Conservation (phyloP, 108 stramenopile species). For the Ochromonas danica region DNA sequence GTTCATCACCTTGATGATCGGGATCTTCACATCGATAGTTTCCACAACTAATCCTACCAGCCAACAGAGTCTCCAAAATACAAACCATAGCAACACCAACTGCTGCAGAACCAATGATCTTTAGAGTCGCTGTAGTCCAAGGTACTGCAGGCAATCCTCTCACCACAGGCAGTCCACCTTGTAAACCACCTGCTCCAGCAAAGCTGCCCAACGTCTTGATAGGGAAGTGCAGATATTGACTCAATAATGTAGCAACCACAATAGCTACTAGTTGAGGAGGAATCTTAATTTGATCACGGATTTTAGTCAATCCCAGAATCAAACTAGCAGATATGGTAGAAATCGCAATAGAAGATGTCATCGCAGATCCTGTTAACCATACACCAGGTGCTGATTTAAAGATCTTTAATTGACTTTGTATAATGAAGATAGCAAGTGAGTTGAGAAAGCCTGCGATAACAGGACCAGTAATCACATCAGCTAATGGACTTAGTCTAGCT, state of each 20-base stretch:
- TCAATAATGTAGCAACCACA: constrained; percentile 45
- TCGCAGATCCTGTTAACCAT: neutral
- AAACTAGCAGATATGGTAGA: constrained; percentile 42
- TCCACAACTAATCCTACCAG: constrained; percentile 50
- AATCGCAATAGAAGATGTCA: constrained; percentile 36
- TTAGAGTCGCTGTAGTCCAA: constrained; percentile 21
- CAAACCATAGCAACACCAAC: constrained; percentile 51
- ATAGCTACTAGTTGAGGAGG: constrained; percentile 52
- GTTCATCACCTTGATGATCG: constrained; percentile 35
- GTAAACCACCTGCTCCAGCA: constrained; percentile 42
- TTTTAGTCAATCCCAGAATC: constrained; percentile 45
- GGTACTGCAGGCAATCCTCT: constrained; percentile 36
- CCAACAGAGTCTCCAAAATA: constrained; percentile 51
- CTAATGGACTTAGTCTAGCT: constrained; percentile 43
- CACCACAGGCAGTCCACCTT: constrained; percentile 46
- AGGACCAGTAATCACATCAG: constrained; percentile 49
- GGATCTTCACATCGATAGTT: constrained; percentile 28
- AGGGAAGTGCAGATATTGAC: constrained; percentile 39
- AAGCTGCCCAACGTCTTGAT: constrained; percentile 42
- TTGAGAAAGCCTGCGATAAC: constrained; percentile 57
- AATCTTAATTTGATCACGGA: constrained; percentile 35
- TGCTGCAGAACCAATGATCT: constrained; percentile 44
- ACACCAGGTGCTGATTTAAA: neutral
- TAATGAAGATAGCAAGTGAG: constrained; percentile 46
- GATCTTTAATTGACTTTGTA: constrained; percentile 42